Percentiles rank a stretch among this genome's conserved stretches.
phyloP scores from a whole-genome alignment of 805 yeast species.

The Monosporozyma aquatica region DNA sequence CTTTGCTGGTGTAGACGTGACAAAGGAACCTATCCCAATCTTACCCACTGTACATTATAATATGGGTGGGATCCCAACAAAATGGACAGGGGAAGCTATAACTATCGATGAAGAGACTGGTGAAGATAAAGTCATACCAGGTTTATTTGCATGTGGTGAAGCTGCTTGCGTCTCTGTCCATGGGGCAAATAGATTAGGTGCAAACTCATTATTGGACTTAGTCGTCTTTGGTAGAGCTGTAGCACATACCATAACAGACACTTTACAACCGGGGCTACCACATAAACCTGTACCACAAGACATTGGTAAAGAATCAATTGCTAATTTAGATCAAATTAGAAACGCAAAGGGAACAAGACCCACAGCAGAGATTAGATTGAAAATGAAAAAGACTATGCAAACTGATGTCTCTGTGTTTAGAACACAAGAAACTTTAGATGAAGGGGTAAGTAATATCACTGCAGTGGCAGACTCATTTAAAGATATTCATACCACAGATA shows the following conservation, averaged over 20 bases:
- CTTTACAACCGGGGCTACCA: conserved; percentile 81
- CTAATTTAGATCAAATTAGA: conserved; percentile 81
- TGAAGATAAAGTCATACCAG: conserved; percentile 84
- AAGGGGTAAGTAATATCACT: conserved; percentile 74
- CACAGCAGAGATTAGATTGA: conserved; percentile 82
- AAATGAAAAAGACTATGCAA: conserved; percentile 96
- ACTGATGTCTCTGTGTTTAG: conserved; percentile 95
- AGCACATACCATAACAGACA: conserved; percentile 79
- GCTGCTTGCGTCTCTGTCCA: conserved; percentile 98
- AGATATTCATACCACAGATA: conserved; percentile 80
- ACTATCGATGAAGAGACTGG: conserved; percentile 73
- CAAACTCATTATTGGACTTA: conserved; percentile 90
- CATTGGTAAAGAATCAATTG: conserved; percentile 82
- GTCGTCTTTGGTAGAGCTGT: conserved; percentile 99
- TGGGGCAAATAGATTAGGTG: conserved; percentile 99
- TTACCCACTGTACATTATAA: conserved; percentile 97
- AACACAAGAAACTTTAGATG: conserved; percentile 82
- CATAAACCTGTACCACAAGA: conserved; percentile 75
- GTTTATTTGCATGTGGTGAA: conserved; percentile 96
- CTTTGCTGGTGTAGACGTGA: conserved; percentile 98
- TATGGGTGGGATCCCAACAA: conserved; percentile 99
- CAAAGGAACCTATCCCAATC: conserved; percentile 98
- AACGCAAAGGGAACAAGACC: conserved; percentile 71
- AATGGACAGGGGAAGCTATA: conserved; percentile 91
- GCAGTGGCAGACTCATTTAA: conserved; percentile 65